A percentile compares a stretch with the other conserved stretches of the same genome.
Conservation (phyloP, 169 alveolate genomes). For the Plasmodium cynomolgi region DNA sequence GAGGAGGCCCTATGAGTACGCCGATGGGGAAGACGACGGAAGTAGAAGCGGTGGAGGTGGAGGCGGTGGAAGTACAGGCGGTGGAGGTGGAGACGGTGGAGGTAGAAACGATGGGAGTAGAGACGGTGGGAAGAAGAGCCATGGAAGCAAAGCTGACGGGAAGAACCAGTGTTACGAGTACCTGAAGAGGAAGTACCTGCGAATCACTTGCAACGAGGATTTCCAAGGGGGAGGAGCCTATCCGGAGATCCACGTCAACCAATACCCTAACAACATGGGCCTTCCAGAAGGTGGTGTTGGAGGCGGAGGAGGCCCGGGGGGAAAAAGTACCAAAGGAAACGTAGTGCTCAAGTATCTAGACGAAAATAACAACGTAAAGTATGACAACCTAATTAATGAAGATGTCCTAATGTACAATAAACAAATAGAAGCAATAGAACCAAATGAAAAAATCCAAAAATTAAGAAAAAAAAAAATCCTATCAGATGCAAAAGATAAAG, state of each 20-base stretch:
- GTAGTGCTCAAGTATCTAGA: conserved; percentile 77
- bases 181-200: conserved; percentile 76
- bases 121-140: not conserved
- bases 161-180: conserved; percentile 69
- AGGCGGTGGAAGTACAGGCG: not conserved
- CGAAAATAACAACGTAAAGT: conserved; percentile 81
- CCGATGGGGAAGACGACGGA: not conserved
- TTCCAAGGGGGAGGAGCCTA: conserved; percentile 88
- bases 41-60: not conserved
- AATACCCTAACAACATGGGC: conserved; percentile 87
- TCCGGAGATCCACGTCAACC: conserved; percentile 86
- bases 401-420: conserved; percentile 31
- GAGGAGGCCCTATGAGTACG: not conserved
- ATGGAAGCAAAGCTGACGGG: not conserved
- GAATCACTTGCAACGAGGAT: conserved; percentile 83
- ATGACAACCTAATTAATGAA: conserved; percentile 81
- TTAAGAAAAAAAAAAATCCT: conserved; percentile 79
- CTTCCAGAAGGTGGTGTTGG: not conserved
- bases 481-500: conserved; percentile 79
- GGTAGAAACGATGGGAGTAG: not conserved
- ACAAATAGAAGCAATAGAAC: conserved; percentile 28
- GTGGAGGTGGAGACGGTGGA: not conserved
- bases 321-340: not conserved
- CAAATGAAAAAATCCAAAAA: conserved; percentile 64
- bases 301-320: not conserved